Percentiles rank a stretch among this genome's conserved stretches.
Evolutionary conservation across 2,329 filamentous ascomycete genomes (phyloP).

Genomic region (Neofusicoccum umdonicola): DNA sequence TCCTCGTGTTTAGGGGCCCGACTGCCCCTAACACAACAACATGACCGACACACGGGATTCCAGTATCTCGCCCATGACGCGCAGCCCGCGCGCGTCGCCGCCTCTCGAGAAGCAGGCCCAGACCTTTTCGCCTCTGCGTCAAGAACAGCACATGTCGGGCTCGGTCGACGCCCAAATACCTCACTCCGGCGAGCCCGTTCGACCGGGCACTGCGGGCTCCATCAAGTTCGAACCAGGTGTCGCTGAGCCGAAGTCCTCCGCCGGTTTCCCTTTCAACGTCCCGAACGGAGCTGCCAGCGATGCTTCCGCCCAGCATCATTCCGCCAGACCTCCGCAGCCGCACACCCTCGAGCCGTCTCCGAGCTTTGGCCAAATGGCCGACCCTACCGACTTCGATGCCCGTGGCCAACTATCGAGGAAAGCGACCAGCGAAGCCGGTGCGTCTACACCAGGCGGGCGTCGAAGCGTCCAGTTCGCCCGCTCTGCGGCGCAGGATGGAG

Average conservation of each 20-base stretch:
- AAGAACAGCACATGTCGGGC: slow-evolving; percentile 23
- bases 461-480: slow-evolving; percentile 76
- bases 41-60: slow-evolving; percentile 32
- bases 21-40: slow-evolving; percentile 2
- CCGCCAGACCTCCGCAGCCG: neutral
- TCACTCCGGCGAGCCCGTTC: neutral
- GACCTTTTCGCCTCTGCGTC: slow-evolving; percentile 28
- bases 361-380: slow-evolving; percentile 10
- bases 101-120: slow-evolving; percentile 23
- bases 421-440: slow-evolving; percentile 17
- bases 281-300: slow-evolving; percentile 9
- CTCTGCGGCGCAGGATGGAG: slow-evolving; percentile 37
- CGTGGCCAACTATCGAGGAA: slow-evolving; percentile 14
- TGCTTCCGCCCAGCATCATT: neutral
- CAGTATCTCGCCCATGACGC: slow-evolving; percentile 28
- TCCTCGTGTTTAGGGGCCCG: neutral
- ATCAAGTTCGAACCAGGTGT: neutral
- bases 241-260: neutral
- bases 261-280: slow-evolving; percentile 12
- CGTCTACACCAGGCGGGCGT: slow-evolving; percentile 46
- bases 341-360: slow-evolving; percentile 13
- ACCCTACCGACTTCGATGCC: slow-evolving; percentile 14
- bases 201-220: neutral
- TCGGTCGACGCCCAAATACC: neutral
- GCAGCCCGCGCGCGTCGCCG: slow-evolving; percentile 23